Evolutionary conservation across 1,139 yeast species (phyloP).

Genomic region (Schwanniomyces etchellsii): DNA sequence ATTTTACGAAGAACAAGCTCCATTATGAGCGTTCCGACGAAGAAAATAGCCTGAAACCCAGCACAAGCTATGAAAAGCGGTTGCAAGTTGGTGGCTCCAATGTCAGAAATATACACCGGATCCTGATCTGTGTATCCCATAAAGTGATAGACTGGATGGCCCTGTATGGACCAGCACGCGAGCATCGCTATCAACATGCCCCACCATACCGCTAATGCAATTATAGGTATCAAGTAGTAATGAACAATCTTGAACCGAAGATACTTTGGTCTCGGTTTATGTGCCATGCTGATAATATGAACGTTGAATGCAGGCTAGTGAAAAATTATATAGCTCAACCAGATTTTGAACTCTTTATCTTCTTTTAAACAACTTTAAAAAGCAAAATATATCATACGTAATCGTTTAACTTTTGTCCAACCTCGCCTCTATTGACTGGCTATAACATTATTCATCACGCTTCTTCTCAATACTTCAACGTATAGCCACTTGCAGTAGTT

Average conservation of each 20-base stretch:
- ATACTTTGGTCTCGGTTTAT: slow-evolving; percentile 7
- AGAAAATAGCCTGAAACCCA: slow-evolving; percentile 74
- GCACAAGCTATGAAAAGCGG: slow-evolving; percentile 81
- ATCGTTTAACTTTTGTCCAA: too few species aligned
- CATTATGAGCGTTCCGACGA: slow-evolving; percentile 57
- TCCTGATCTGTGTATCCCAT: slow-evolving; percentile 38
- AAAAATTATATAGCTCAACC: too few species aligned
- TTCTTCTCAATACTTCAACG: too few species aligned
- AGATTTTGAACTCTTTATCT: neutral
- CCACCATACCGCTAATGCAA: slow-evolving; percentile 32
- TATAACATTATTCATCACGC: too few species aligned
- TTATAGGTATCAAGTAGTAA: slow-evolving; percentile 28
- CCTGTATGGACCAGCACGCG: slow-evolving; percentile 65
- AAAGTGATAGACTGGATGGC: slow-evolving; percentile 64
- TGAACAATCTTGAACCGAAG: slow-evolving; percentile 26
- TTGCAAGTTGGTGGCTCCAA: slow-evolving; percentile 80
- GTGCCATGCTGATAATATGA: slow-evolving; percentile 2
- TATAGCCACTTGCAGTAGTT: too few species aligned
- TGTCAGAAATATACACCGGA: slow-evolving; percentile 75
- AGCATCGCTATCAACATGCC: slow-evolving; percentile 38
- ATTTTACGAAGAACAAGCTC: slow-evolving; percentile 51
- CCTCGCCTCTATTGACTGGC: too few species aligned
- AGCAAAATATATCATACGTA: too few species aligned
- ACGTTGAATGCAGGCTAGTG: too few species aligned
- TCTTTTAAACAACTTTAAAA: neutral